Evolutionary conservation across 768 basidiomycete species (phyloP), one percentile per base, ranked within the genome.

Genomic region (Tylopilus sp.): DNA sequence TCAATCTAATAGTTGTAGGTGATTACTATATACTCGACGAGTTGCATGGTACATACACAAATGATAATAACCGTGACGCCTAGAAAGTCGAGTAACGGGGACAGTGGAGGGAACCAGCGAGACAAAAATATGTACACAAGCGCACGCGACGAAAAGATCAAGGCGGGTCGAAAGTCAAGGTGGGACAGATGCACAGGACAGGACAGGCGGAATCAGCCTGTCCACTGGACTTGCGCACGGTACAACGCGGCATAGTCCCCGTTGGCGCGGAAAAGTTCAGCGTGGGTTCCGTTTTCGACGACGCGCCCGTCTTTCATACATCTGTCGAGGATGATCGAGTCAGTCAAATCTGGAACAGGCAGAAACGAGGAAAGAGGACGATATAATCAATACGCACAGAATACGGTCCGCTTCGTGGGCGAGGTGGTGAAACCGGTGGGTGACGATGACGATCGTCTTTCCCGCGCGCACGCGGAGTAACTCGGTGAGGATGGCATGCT

Each of bases 381-480:
- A 33, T 3, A 15, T 13, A 13, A 9, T 31, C n/a, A n/a, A 31
- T 31, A 66, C 78, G 44, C 54, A 82, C 81, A 84, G 51, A 47
- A 82, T 77, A 2, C 73, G 59, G 61, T 82, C 79, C 2, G 80
- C 82, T 13, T 74, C 59, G 44, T 71, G 74, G 0, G 73, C 77
- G 15, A 82, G 66, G 47, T 77, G 72, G 1, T 75, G 75, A 51
- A 81, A 80, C 3, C 78, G 71, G 57, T 85, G 83, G 0, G 79
- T 79, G 7, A 82, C 79, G 39, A 81, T 73, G 12, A 85, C 65
- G 64, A 31, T 31, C 31, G 31, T 31, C 31, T 31, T 31, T 3
- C 31, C 31, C 31, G 31, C 31, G 31, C 31, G 31, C 31, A 31
- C 11, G 31, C 5, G 12, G 12, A 12, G 31, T 31, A 31, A 31